Conservation (phyloP, 2,329 filamentous ascomycete genomes). For the Metarhizium guizhouense region DNA sequence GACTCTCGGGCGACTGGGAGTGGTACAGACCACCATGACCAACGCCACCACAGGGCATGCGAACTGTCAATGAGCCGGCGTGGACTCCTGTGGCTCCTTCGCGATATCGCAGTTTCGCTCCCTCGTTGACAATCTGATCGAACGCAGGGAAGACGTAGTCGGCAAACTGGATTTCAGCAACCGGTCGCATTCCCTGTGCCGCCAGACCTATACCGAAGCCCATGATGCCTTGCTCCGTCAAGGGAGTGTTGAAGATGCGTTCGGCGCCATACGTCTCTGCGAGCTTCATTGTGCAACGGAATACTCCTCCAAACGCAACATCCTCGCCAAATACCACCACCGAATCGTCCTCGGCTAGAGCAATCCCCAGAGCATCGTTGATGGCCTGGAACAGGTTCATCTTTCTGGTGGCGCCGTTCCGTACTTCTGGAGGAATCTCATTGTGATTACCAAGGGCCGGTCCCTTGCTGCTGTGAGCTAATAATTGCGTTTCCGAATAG, state of each 20-base stretch:
- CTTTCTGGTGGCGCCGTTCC: slow-evolving; percentile 65
- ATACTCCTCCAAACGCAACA: slow-evolving; percentile 93
- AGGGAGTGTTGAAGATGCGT: slow-evolving; percentile 90
- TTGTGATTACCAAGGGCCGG: slow-evolving; percentile 54
- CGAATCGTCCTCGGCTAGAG: slow-evolving; percentile 73
- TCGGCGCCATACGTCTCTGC: slow-evolving; percentile 79
- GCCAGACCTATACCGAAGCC: slow-evolving; percentile 89
- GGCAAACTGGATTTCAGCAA: slow-evolving; percentile 93
- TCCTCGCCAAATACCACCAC: slow-evolving; percentile 94
- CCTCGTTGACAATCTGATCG: slow-evolving; percentile 90
- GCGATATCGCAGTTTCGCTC: slow-evolving; percentile 77
- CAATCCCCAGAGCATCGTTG: slow-evolving; percentile 79
- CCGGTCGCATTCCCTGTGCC: slow-evolving; percentile 82
- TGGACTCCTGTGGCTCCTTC: slow-evolving; percentile 49
- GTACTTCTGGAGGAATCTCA: slow-evolving; percentile 59
- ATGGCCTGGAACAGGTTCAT: slow-evolving; percentile 93
- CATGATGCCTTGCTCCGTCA: slow-evolving; percentile 89
- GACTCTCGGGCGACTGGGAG: slow-evolving; percentile 77
- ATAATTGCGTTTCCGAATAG: slow-evolving; percentile 71
- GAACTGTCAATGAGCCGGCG: slow-evolving; percentile 71
- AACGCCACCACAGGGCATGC: slow-evolving; percentile 86
- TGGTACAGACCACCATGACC: slow-evolving; percentile 86
- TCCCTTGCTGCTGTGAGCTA: slow-evolving; percentile 67
- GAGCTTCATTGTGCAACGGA: slow-evolving; percentile 86
- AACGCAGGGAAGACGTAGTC: slow-evolving; percentile 92